Percentiles rank a stretch among this genome's conserved stretches.
phyloP scores from a whole-genome alignment of 345 rosid genomes.

The Melaleuca alternifolia region DNA sequence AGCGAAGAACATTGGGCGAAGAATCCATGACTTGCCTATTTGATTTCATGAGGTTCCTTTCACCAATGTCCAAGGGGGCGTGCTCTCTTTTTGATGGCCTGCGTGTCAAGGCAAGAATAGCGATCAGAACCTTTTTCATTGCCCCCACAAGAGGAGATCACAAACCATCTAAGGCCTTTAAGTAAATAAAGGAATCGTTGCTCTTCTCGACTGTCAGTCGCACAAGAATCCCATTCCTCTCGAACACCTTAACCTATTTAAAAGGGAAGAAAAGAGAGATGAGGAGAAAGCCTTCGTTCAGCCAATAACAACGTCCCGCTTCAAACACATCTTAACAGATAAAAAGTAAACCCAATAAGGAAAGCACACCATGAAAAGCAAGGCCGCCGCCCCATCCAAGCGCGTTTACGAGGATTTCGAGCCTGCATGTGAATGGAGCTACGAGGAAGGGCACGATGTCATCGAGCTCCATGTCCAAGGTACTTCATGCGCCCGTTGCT shows the following conservation, averaged over 20 bases:
- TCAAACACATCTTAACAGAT: not conserved
- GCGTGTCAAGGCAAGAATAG: not conserved
- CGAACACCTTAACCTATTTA: not conserved
- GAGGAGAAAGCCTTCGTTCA: not conserved
- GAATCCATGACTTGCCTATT: not conserved
- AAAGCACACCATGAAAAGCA: not conserved
- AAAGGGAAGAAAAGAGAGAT: not conserved
- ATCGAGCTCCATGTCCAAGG: slow-evolving; percentile 1
- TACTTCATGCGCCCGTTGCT: not conserved
- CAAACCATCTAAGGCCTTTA: not conserved
- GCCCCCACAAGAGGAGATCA: not conserved
- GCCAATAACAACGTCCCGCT: not conserved
- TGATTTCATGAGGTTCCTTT: not conserved
- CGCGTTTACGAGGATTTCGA: not conserved
- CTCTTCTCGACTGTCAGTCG: not conserved
- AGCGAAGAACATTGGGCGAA: not conserved
- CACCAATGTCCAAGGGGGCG: not conserved
- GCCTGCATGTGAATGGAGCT: not conserved
- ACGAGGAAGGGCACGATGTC: not conserved
- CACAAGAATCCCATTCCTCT: not conserved
- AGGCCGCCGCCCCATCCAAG: not conserved
- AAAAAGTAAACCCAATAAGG: not conserved
- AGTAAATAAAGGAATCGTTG: not conserved
- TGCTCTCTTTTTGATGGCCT: not conserved
- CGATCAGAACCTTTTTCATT: not conserved